Conservation (phyloP, 2,329 filamentous ascomycete genomes). For the Oidium heveae region DNA sequence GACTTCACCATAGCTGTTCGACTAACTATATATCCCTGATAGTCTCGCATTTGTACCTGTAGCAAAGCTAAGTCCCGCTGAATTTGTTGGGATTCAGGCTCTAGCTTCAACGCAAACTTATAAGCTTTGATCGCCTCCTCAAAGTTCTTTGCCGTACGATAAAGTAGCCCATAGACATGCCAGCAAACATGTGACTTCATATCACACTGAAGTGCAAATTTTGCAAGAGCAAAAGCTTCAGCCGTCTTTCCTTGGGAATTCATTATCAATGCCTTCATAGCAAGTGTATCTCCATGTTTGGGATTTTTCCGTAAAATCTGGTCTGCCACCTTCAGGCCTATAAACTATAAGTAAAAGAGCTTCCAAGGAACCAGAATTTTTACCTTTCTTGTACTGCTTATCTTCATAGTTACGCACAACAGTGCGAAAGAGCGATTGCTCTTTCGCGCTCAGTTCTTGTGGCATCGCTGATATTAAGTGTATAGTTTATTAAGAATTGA, state of each 20-base stretch:
- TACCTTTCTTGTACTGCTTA: conserved; percentile 87
- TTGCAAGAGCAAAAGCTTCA: conserved; percentile 82
- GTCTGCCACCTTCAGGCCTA: conserved; percentile 77
- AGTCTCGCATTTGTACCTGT: conserved; percentile 93
- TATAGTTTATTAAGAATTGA: too few species aligned
- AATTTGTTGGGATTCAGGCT: conserved; percentile 86
- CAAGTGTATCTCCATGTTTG: conserved; percentile 92
- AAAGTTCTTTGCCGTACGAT: conserved; percentile 86
- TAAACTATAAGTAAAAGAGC: conserved; percentile 5
- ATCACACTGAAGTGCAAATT: conserved; percentile 75
- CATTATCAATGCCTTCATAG: conserved; percentile 95
- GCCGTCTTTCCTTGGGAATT: conserved; percentile 80
- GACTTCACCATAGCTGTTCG: conserved; percentile 69
- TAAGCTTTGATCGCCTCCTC: conserved; percentile 99
- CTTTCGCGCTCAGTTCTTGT: conserved; percentile 58
- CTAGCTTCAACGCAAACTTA: conserved; percentile 76
- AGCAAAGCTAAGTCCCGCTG: conserved; percentile 79
- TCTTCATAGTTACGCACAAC: conserved; percentile 92
- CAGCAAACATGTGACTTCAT: conserved; percentile 99
- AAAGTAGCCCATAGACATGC: conserved; percentile 94
- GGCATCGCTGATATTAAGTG: conserved; percentile 24
- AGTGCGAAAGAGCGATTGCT: conserved; percentile 79
- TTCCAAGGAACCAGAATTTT: background rate
- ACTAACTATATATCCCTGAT: conserved; percentile 76
- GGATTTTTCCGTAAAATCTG: conserved; percentile 88